A percentile compares a stretch with the other conserved stretches of the same genome.
Evolutionary conservation across 495 filamentous ascomycete genomes (phyloP).

Genomic region (Tuber brumale): DNA sequence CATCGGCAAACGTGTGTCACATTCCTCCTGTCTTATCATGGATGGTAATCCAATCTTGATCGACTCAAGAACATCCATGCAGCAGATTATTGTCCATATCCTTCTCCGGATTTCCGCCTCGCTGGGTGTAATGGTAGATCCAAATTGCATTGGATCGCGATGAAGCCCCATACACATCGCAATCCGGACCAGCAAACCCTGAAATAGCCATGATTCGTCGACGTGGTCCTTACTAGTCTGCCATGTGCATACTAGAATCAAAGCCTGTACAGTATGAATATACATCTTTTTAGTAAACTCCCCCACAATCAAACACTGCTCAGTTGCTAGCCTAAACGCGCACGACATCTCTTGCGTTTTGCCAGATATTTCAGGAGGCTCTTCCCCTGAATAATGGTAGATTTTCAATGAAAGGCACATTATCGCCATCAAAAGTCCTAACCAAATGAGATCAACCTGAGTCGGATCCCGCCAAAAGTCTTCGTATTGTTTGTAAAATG

Average conservation of each 20-base stretch:
- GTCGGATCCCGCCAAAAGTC: conserved; percentile 79
- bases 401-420: conserved; percentile 86
- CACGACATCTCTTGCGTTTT: conserved; percentile 70
- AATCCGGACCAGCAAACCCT: conserved; percentile 71
- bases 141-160: conserved; percentile 77
- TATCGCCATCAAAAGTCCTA: conserved; percentile 81
- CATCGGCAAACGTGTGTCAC: conserved; percentile 75
- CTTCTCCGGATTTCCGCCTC: conserved; percentile 86
- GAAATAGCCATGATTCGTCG: conserved; percentile 75
- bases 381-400: conserved; percentile 81
- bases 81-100: conserved; percentile 78
- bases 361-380: conserved; percentile 71
- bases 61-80: conserved; percentile 78
- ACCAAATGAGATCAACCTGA: conserved; percentile 76
- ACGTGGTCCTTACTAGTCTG: conserved; percentile 71
- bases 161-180: conserved; percentile 96
- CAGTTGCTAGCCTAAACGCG: conserved; percentile 71
- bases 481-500: conserved; percentile 80
- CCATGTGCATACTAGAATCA: conserved; percentile 76
- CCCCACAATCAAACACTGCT: conserved; percentile 77
- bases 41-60: conserved; percentile 85
- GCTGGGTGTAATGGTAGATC: conserved; percentile 67
- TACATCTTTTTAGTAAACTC: conserved; percentile 84
- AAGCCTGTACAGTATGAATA: conserved; percentile 73
- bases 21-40: conserved; percentile 77